A percentile compares a stretch with the other conserved stretches of the same genome.
Evolutionary conservation across 371 early-diverging fungal genomes (phyloP).

Genomic region (Haplosporangium sp.): DNA sequence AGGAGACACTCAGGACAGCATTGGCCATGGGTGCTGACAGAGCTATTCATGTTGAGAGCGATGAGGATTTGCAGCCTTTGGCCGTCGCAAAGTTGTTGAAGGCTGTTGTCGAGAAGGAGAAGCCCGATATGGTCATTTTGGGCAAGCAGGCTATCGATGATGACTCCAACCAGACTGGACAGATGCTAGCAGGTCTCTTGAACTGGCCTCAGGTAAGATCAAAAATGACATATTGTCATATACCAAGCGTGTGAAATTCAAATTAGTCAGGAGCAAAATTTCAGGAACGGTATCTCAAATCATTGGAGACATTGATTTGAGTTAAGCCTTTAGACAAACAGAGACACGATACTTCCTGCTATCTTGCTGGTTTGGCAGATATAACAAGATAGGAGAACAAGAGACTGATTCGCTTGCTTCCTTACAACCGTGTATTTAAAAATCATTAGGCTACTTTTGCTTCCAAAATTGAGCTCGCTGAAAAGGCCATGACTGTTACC

Average conservation of each 20-base stretch:
- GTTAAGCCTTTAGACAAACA: too few species aligned
- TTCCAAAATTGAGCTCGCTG: constrained; percentile 89
- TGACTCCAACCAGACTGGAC: constrained; percentile 97
- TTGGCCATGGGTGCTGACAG: constrained; percentile 99
- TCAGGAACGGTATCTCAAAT: constrained; percentile 34
- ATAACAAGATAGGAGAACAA: background rate
- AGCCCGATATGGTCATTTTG: constrained; percentile 92
- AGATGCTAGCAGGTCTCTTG: constrained; percentile 97
- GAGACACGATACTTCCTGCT: background rate
- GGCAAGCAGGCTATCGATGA: constrained; percentile 99
- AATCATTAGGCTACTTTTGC: constrained; percentile 90
- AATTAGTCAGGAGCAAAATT: background rate
- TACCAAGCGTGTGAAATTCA: constrained; percentile 13
- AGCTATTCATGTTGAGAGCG: constrained; percentile 94
- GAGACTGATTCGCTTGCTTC: background rate
- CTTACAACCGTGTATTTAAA: background rate
- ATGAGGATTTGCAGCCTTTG: constrained; percentile 85
- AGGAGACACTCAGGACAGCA: constrained; percentile 96
- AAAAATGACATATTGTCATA: background rate
- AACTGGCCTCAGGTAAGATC: constrained; percentile 90
- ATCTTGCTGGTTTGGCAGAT: background rate
- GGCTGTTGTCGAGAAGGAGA: constrained; percentile 90
- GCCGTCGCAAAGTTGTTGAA: constrained; percentile 94
- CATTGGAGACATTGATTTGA: constrained; percentile 3
- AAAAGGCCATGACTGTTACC: constrained; percentile 81